Percentiles rank a stretch among this genome's conserved stretches.
Evolutionary conservation across 2,329 filamentous ascomycete species (phyloP).

Genomic region (Fusarium heterosporum): DNA sequence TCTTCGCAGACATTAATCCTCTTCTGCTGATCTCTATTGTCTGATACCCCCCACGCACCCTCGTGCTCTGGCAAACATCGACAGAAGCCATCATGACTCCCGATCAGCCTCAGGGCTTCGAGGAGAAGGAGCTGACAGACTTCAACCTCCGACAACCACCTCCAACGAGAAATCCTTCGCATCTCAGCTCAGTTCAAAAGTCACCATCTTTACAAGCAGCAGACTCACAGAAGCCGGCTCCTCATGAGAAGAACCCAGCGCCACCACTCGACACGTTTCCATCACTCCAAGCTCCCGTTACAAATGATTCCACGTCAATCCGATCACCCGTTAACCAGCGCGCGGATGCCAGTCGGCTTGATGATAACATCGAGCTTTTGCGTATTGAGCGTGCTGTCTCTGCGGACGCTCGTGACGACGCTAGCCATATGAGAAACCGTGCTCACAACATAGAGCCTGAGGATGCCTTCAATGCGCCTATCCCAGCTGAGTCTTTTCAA

Average conservation of each 20-base stretch:
- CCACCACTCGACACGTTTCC: conserved; percentile 50
- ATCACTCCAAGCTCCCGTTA: conserved; percentile 47
- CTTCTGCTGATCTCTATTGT: neutral
- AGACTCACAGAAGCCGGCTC: conserved; percentile 7
- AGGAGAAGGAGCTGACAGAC: conserved; percentile 33
- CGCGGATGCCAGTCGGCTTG: conserved; percentile 54
- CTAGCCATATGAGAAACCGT: conserved; percentile 45
- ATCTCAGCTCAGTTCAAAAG: conserved; percentile 17
- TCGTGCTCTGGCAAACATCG: conserved; percentile 4
- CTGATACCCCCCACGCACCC: neutral
- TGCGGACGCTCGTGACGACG: conserved; percentile 54
- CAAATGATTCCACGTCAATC: conserved; percentile 36
- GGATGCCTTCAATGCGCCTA: conserved; percentile 59
- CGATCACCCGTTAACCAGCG: conserved; percentile 47
- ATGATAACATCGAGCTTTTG: conserved; percentile 63
- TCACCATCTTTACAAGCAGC: conserved; percentile 6
- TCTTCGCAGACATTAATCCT: conserved; percentile 1
- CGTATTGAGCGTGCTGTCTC: conserved; percentile 61
- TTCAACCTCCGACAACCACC: conserved; percentile 37
- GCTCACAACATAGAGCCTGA: conserved; percentile 54
- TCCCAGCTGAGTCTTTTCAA: conserved; percentile 42
- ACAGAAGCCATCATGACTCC: conserved; percentile 33
- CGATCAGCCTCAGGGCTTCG: conserved; percentile 28
- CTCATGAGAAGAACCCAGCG: conserved; percentile 42
- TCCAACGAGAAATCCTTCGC: conserved; percentile 32